Conservation (phyloP, 2,329 filamentous ascomycete genomes). For the Microdochium trichocladiopsis region DNA sequence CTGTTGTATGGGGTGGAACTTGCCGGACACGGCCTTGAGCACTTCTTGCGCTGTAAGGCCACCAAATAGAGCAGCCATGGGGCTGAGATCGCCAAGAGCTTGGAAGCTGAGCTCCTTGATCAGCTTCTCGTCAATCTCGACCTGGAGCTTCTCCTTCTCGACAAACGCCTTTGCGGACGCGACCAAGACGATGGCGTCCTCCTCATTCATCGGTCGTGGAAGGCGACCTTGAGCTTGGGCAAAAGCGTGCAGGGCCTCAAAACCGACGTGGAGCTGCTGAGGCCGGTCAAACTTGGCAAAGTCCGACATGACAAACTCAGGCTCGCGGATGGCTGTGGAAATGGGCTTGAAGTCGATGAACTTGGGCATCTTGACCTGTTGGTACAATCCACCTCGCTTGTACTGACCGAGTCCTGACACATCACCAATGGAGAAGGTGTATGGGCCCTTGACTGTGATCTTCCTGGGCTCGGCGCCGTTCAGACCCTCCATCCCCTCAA, state of each 20-base stretch:
- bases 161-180: constrained; percentile 70
- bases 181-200: constrained; percentile 73
- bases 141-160: constrained; percentile 65
- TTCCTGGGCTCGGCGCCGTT: constrained; percentile 82
- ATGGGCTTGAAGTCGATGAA: constrained; percentile 82
- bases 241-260: constrained; percentile 89
- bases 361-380: constrained; percentile 98
- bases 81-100: constrained; percentile 80
- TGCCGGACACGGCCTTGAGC: constrained; percentile 93
- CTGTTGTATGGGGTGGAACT: constrained; percentile 92
- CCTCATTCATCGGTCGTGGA: constrained; percentile 76
- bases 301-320: constrained; percentile 86
- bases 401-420: constrained; percentile 84
- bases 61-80: constrained; percentile 93
- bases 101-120: constrained; percentile 93
- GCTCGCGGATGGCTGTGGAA: constrained; percentile 70
- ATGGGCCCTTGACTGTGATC: constrained; percentile 89
- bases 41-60: constrained; percentile 91
- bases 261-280: constrained; percentile 81
- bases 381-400: constrained; percentile 79
- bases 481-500: constrained; percentile 85
- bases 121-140: constrained; percentile 87
- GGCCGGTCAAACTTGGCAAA: constrained; percentile 98
- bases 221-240: constrained; percentile 66
- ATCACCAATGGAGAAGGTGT: constrained; percentile 95